A percentile compares a stretch with the other conserved stretches of the same genome.
These are phyloP conservation scores for Aspergillus hancockii DNA, from an alignment of 495 filamentous ascomycete species.

Conservation along the genomic window DNA sequence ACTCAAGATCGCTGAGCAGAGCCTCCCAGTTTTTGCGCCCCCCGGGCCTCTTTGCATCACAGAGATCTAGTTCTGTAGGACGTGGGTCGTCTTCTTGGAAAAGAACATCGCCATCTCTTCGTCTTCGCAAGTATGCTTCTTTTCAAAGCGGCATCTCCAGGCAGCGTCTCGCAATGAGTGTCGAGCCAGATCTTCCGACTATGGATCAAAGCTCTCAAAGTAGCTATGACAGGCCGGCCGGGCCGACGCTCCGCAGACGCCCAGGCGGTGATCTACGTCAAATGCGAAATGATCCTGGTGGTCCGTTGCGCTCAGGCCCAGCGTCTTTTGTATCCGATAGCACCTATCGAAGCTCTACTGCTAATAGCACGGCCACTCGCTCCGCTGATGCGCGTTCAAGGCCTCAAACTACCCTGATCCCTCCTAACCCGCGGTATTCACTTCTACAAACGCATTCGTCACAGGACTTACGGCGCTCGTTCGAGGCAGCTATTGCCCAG, in stretches of 20 bases:
- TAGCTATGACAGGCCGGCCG: conserved; percentile 36
- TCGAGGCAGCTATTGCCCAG: conserved; percentile 85
- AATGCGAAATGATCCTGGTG: conserved; percentile 70
- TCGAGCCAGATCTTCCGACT: conserved; percentile 59
- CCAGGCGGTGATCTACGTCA: conserved; percentile 89
- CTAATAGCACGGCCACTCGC: conserved; percentile 29
- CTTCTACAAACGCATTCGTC: conserved; percentile 75
- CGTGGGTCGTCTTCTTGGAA: conserved; percentile 29
- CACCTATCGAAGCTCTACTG: conserved; percentile 67
- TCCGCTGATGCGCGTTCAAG: conserved; percentile 28
- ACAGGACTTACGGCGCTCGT: conserved; percentile 79
- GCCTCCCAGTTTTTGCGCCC: conserved; percentile 21
- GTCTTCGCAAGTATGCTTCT: conserved; percentile 66
- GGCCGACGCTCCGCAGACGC: conserved; percentile 71
- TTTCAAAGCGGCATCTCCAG: conserved; percentile 71
- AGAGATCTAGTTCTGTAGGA: conserved; percentile 37
- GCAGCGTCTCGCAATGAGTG: conserved; percentile 57
- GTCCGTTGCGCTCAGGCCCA: conserved; percentile 61
- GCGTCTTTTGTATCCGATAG: conserved; percentile 72
- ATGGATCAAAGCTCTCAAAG: conserved; percentile 39
- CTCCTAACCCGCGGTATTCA: conserved; percentile 52
- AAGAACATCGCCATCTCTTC: conserved; percentile 35
- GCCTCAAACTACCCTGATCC: conserved; percentile 35
- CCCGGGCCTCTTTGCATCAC: conserved; percentile 21
- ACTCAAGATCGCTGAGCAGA: conserved; percentile 13